phyloP scores from a whole-genome alignment of 2,329 filamentous ascomycete species.

The Aureobasidium lini region DNA sequence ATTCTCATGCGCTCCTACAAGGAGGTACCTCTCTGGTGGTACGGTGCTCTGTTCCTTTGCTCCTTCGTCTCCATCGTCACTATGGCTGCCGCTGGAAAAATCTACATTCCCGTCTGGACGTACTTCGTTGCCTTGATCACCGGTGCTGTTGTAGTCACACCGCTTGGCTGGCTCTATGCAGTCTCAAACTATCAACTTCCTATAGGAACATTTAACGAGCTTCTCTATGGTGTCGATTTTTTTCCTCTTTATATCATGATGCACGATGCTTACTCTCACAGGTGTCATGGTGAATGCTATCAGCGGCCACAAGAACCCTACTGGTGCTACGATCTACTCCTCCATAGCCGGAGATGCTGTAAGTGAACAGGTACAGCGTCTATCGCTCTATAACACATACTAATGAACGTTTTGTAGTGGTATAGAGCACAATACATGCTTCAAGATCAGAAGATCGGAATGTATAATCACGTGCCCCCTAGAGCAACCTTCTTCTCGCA shows the following conservation, averaged over 20 bases:
- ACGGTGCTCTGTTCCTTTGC: slow-evolving; percentile 41
- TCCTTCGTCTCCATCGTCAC: slow-evolving; percentile 46
- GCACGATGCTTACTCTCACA: too few species aligned
- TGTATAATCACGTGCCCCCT: slow-evolving; percentile 56
- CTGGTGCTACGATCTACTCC: slow-evolving; percentile 42
- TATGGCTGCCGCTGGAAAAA: slow-evolving; percentile 43
- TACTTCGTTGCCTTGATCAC: slow-evolving; percentile 51
- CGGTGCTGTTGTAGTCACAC: slow-evolving; percentile 47
- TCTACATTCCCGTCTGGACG: slow-evolving; percentile 55
- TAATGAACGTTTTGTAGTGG: slow-evolving; percentile 37
- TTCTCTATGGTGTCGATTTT: slow-evolving; percentile 50
- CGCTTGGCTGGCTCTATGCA: slow-evolving; percentile 53
- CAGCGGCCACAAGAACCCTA: slow-evolving; percentile 46
- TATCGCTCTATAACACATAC: too few species aligned
- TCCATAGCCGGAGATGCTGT: too few species aligned
- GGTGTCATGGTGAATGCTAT: slow-evolving; percentile 49
- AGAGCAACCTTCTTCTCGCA: slow-evolving; percentile 54
- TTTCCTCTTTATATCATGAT: too few species aligned
- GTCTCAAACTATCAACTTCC: slow-evolving; percentile 49
- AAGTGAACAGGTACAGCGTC: too few species aligned
- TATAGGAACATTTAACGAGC: slow-evolving; percentile 53
- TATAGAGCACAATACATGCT: slow-evolving; percentile 52
- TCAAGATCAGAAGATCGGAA: slow-evolving; percentile 57
- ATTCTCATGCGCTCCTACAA: slow-evolving; percentile 50
- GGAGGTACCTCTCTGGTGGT: slow-evolving; percentile 56